Conservation (phyloP, 768 basidiomycete genomes). For the Boletus bicolor region DNA sequence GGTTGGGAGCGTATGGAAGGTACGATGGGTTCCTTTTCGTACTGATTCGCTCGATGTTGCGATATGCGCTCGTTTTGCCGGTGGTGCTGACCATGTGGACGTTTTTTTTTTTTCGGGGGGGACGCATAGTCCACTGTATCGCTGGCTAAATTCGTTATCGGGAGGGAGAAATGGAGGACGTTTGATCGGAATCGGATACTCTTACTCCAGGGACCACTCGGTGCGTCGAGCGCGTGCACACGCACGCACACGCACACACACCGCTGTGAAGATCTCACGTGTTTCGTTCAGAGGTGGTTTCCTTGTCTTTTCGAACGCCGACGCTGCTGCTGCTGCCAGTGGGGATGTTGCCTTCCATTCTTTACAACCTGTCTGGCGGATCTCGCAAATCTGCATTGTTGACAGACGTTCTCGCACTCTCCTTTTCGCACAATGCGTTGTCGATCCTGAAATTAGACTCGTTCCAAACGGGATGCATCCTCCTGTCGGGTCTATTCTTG, state of each 20-base stretch:
- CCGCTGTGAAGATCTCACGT: conserved; percentile 2
- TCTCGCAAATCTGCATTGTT: conserved; percentile 61
- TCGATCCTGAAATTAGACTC: conserved; percentile 82
- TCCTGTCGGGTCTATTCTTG: conserved; percentile 81
- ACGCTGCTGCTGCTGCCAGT: conserved; percentile 56
- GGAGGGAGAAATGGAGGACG: conserved; percentile 53
- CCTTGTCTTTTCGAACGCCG: conserved; percentile 55
- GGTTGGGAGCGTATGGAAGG: conserved; percentile 68
- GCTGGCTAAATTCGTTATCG: conserved; percentile 47
- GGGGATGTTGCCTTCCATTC: conserved; percentile 57
- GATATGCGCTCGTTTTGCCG: background rate
- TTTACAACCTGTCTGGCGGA: conserved; percentile 51
- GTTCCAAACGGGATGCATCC: conserved; percentile 80
- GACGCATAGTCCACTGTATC: conserved; percentile 46
- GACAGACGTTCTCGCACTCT: conserved; percentile 73
- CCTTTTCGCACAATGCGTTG: conserved; percentile 79
- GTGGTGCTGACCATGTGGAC: background rate
- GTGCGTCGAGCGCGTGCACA: conserved; percentile 32
- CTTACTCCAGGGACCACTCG: conserved; percentile 43
- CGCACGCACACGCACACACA: background rate
- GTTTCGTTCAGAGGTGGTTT: conserved; percentile 29
- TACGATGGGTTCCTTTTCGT: background rate
- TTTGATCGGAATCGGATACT: conserved; percentile 47
- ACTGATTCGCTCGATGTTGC: background rate
- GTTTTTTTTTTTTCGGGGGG: too few species aligned